Evolutionary conservation across 352 stramenopile species (phyloP).

Genomic region (Pythium brachiatum): DNA sequence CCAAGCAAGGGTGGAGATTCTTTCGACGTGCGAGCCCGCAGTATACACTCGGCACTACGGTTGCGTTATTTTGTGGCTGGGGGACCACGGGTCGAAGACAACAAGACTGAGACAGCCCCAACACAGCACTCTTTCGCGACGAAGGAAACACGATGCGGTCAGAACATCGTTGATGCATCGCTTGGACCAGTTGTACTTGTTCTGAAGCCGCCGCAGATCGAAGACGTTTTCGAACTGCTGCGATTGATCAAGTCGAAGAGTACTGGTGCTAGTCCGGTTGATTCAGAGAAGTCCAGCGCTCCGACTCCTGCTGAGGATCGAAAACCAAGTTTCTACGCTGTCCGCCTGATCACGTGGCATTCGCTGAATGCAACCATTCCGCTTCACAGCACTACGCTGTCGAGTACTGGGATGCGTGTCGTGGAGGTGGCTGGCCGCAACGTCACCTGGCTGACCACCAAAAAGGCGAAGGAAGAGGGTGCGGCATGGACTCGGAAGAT

Average conservation of each 20-base stretch:
- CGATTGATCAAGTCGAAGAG: background rate
- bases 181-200: conserved; percentile 6
- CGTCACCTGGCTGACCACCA: background rate
- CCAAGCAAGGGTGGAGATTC: background rate
- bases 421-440: background rate
- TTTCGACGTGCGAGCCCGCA: conserved; percentile 40
- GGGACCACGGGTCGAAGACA: background rate
- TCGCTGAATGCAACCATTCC: conserved; percentile 1
- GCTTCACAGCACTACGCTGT: background rate
- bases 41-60: conserved; percentile 62
- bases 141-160: background rate
- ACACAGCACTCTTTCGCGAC: background rate
- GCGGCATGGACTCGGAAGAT: background rate
- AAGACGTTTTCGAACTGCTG: conserved; percentile 10
- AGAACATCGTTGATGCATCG: conserved; percentile 6
- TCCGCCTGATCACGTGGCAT: conserved; percentile 17
- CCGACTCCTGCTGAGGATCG: background rate
- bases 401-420: background rate
- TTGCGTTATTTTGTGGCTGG: conserved; percentile 29
- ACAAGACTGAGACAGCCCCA: background rate
- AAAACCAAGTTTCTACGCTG: background rate
- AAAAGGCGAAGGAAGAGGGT: background rate
- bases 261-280: background rate
- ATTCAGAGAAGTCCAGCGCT: background rate
- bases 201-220: background rate